Evolutionary conservation across 2,329 filamentous ascomycete species (phyloP), one percentile per base, ranked within the genome.

Genomic region (Amphichorda felina): DNA sequence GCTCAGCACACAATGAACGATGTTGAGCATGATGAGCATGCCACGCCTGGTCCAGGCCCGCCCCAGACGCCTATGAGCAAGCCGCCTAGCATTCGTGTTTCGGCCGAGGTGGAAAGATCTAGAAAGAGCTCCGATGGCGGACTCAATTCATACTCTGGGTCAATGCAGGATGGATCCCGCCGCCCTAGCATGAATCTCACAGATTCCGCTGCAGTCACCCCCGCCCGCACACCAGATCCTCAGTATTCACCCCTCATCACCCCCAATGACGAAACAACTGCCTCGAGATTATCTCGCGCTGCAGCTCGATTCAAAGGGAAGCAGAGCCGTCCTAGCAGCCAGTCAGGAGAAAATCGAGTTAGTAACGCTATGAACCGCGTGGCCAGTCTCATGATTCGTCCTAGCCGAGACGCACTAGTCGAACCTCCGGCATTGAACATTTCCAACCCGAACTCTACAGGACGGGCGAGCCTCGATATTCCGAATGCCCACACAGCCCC

Each of bases 291-390:
- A 9, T 75, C 71, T 7, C 64, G 74, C 11, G 72, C 73, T 2
- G 72, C 74, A 11, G 68, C 70, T 5, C 65, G 64, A 32, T 74
- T 78, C 42, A 60, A 54, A 45, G 59, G 36, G 45, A 59, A 44
- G 56, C 53, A 66, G 44, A 75, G 73, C 43, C 66, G 75, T 10
- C 70, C 75, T 4, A 57, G 56, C 14, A 79, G 75, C 45, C 72
- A 77, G 44, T 66, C 62, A 1, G 70, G 72, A 19, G 75, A 79
- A 43, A 63, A 63, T 13, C 63, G 75, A 4, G 66, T 75, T 38
- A 75, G 70, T 46, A 57, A 68, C 14, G 71, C 68, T 3, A 73
- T 79, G 50, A 67, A 64, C 13, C 65, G 70, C n/a, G 53, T 75
- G 4, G 66, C 65, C 8, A 63, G 66, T 0, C 59, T 74, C 6